Evolutionary conservation across 257 asterid species (phyloP), one percentile per base, ranked within the genome.

Genomic region (Rubia yunnanensis): DNA sequence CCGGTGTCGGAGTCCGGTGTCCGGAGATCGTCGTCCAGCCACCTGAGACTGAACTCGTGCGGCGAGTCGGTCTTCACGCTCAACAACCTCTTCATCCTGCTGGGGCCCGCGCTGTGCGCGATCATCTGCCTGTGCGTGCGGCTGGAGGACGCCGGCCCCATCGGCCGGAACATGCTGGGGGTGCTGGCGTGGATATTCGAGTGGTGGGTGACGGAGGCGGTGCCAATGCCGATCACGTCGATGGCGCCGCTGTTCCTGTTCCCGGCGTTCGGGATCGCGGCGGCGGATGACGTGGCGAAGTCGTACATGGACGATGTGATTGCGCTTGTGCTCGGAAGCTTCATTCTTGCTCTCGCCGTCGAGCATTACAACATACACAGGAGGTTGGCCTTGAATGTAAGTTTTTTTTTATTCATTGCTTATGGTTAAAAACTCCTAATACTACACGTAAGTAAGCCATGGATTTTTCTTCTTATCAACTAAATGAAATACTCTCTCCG

Each of bases 191-290:
- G 98, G 98, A 66, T 92, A 1, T 92, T 92, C 82, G 49, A 83
- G 13, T 92, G 98, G 98, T 92, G 96, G 96, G 58, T 87, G 64
- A 80, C 98, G 72, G 92, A 89, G 85, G 95, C 96, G 53, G 92
- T 92, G 66, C 98, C 98, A 14, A 88, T 92, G 96, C 96, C 96
- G 54, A 63, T 92, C 13, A 89, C 98, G 1, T 89, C 98, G 67
- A 87, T 92, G 96, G 63, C 98, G 7, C 98, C 96, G 70, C 74
- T 92, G 23, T 92, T 92, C 80, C 89, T 92, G 30, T 89, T 89
- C 72, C 98, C 98, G 1, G 74, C 89, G 1, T 89, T 92, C 64
- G 98, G 98, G 39, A 89, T 92, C 70, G 60, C 95, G 17, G 48
- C 88, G 27, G 84, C 96, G 24, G 96, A 92, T 7, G 96, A 82